Conservation (phyloP, 2,329 filamentous ascomycete genomes). For the Exophiala sp. region DNA sequence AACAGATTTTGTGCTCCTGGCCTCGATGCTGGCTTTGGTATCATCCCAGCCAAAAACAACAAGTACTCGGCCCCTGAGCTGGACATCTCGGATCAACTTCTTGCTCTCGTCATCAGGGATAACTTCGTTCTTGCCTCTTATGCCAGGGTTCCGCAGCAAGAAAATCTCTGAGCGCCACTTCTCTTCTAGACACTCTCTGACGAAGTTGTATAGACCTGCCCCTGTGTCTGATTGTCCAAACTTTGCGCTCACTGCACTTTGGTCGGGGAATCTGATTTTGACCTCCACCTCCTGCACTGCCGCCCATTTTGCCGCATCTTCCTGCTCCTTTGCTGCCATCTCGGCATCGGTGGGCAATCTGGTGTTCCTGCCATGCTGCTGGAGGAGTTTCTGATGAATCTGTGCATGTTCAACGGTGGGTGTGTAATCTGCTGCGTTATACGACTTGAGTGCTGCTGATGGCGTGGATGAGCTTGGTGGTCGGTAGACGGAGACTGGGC, state of each 20-base stretch:
- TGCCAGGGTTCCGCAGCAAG: constrained; percentile 62
- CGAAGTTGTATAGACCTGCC: constrained; percentile 68
- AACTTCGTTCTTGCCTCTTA: constrained; percentile 46
- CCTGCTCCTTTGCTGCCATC: constrained; percentile 65
- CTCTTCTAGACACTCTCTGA: constrained; percentile 65
- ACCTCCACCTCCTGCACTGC: constrained; percentile 67
- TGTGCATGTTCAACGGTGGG: constrained; percentile 83
- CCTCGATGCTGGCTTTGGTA: constrained; percentile 56
- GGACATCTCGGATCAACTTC: constrained; percentile 67
- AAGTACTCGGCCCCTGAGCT: constrained; percentile 67
- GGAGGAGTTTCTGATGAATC: constrained; percentile 70
- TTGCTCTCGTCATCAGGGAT: constrained; percentile 32
- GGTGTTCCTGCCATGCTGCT: constrained; percentile 71
- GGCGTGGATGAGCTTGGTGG: constrained; percentile 71
- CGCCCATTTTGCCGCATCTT: constrained; percentile 62
- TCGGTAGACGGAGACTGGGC: constrained; percentile 68
- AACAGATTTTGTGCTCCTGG: constrained; percentile 53
- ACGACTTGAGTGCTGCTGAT: constrained; percentile 64
- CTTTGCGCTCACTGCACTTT: constrained; percentile 70
- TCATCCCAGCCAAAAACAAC: constrained; percentile 71
- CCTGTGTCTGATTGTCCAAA: constrained; percentile 68
- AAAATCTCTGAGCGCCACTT: constrained; percentile 60
- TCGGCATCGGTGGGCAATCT: constrained; percentile 81
- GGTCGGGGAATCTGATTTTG: constrained; percentile 84
- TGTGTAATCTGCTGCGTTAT: constrained; percentile 72